phyloP scores from a whole-genome alignment of 352 stramenopile genomes.

The Peronospora destructor region DNA sequence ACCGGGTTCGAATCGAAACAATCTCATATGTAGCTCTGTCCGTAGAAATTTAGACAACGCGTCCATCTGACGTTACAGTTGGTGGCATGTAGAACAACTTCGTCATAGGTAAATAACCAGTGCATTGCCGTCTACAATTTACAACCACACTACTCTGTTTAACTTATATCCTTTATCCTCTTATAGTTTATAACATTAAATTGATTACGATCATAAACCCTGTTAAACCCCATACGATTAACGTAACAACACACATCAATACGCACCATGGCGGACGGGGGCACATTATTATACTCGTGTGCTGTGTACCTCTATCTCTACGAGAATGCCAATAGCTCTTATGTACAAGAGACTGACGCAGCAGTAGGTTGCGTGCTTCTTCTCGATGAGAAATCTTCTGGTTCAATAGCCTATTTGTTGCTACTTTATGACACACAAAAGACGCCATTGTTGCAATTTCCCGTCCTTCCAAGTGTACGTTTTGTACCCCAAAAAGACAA shows the following conservation, averaged over 20 bases:
- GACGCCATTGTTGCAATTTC: constrained; percentile 44
- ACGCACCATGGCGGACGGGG: constrained; percentile 30
- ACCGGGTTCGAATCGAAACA: no score
- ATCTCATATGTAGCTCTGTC: no score
- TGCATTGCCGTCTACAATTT: no score
- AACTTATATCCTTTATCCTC: background rate
- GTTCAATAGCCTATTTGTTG: constrained; percentile 34
- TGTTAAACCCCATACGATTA: background rate
- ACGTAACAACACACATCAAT: constrained; percentile 2
- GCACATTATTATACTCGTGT: constrained; percentile 58
- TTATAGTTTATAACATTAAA: no score
- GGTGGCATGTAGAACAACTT: no score
- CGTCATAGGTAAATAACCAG: no score
- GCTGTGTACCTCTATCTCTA: constrained; percentile 70
- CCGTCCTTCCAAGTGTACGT: constrained; percentile 28
- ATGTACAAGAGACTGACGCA: constrained; percentile 52
- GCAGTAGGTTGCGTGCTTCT: constrained; percentile 60
- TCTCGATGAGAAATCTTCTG: background rate
- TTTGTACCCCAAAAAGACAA: constrained; percentile 67
- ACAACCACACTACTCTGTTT: no score
- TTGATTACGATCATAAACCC: no score
- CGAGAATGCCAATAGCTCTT: constrained; percentile 39
- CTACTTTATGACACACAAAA: constrained; percentile 72
- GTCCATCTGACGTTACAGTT: no score
- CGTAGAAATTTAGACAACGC: no score